A percentile compares a stretch with the other conserved stretches of the same genome.
These are phyloP conservation scores for Cutaneotrichosporon dermatis DNA, from an alignment of 1,284 basidiomycete genomes.

Conservation along the genomic window DNA sequence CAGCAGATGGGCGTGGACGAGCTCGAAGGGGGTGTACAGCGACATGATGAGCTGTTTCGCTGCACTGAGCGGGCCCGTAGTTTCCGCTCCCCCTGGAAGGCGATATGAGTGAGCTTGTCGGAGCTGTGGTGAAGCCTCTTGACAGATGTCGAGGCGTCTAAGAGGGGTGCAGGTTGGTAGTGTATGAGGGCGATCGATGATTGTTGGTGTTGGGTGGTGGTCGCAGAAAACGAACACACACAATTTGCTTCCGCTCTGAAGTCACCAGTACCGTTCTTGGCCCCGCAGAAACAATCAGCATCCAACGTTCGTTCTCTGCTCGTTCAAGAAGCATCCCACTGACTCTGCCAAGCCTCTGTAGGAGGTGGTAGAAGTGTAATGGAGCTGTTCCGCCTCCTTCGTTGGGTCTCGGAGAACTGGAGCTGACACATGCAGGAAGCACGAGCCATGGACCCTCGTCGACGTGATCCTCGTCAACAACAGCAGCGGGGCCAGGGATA, in stretches of 20 bases:
- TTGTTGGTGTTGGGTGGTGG: not conserved
- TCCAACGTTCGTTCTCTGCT: not conserved
- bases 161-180: not conserved
- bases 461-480: conserved; percentile 17
- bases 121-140: not conserved
- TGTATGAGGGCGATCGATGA: not conserved
- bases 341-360: not conserved
- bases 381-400: too few species aligned
- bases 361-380: not conserved
- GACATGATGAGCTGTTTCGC: conserved; percentile 11
- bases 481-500: not conserved
- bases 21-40: conserved; percentile 33
- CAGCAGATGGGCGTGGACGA: conserved; percentile 42
- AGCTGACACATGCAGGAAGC: not conserved
- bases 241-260: conserved; percentile 8
- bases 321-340: not conserved
- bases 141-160: not conserved
- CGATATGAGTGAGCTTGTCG: not conserved
- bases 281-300: not conserved
- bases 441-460: conserved; percentile 10
- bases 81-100: conserved; percentile 1
- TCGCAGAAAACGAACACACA: not conserved
- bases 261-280: not conserved
- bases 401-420: too few species aligned
- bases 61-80: not conserved